Base-by-base conservation (phyloP, 2,329 filamentous ascomycete genomes). In the Aspergillus uvarum region DNA sequence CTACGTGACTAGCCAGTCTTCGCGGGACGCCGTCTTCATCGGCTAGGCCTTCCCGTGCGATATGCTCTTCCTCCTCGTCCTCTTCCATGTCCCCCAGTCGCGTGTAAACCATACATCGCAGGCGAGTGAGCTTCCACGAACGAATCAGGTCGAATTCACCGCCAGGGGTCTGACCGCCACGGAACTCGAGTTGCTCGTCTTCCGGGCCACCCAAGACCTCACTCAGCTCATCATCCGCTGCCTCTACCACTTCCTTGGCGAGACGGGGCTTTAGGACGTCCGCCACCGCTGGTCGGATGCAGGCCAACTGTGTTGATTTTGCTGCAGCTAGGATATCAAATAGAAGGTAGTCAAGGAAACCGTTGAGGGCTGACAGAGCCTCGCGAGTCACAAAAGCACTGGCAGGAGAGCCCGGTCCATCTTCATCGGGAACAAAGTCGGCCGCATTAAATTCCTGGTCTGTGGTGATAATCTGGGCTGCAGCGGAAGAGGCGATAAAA, bases 21-120 rank as follows among this genome's bases (percentile, higher is more conserved):
- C 83, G 80, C 60, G 88, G 86, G 47, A 83, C 80, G 24, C 78
- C 79, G 55, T 82, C 81, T 51, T 82, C 80, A 42, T 87, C 85
- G 47, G 80, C 78, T 74, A 94, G 81, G 47, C 90, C 85, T 59
- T 95, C 92, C 68, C 92, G 87, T 65, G 92, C 87, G 72, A 96
- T 90, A 70, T 91, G 91, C 54, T 88, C 87, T 71, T 97, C 94
- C 75, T 98, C 95, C 66, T 99, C 95, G 67, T 98, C 93, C 77
- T 99, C 95, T 75, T 99, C 96, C 84, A 99, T 88, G 72, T 99
- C 94, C 49, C 95, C 95, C 6, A 99, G 81, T 8, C 95, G 93
- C 8, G 93, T 98, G 74, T 98, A 98, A 22, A 99, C 94, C 95
- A 99, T 99, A 75, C 95, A 96, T 62, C 95, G 87, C 69, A 99